Base-by-base conservation (phyloP, 164 flowering plant genomes). In the Houttuynia cordata region DNA sequence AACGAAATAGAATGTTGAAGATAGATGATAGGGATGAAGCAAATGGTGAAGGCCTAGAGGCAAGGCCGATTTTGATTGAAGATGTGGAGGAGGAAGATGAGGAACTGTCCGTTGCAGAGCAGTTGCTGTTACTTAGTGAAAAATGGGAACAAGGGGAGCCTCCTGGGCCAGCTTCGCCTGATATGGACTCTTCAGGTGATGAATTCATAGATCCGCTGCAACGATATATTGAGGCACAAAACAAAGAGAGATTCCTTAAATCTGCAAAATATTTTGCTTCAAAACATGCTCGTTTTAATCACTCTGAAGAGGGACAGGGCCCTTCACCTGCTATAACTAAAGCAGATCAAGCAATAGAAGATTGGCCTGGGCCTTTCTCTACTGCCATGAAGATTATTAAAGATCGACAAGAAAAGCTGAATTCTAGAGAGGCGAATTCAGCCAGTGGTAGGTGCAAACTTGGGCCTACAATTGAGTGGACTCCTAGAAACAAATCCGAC, bases 311-410 rank as follows among this genome's bases (percentile, higher is more conserved):
- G 56, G 74, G 57, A 56, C 71, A 61, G 47, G 41, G 57, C 59
- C 20, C 13, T 50, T 22, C 50, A 8, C 24, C 50, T 61, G 41
- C n/a, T 56, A 66, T 53, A 51, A 61, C 56, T 63, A 74, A 62
- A 45, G 60, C n/a, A 47, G 57, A 49, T 19, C 47, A 20, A 41
- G 80, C 68, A 53, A 57, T 62, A 30, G 93, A 85, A 70, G 96
- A 87, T 72, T 89, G 96, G 96, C 93, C 96, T n/a, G 96, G 96
- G 56, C 93, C 93, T 17, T 92, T 92, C 70, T 83, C 93, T 18
- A 89, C 96, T 61, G 96, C 98, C 41, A 71, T 83, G 85, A 84
- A 79, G 64, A 88, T 89, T 63, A 77, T 83, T 47, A 79, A 60
- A 67, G 92, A 82, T 47, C 74, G 94, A 25, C 74, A 50, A 19